Evolutionary conservation across 495 filamentous ascomycete genomes (phyloP).

Genomic region (Penicillium manginii): DNA sequence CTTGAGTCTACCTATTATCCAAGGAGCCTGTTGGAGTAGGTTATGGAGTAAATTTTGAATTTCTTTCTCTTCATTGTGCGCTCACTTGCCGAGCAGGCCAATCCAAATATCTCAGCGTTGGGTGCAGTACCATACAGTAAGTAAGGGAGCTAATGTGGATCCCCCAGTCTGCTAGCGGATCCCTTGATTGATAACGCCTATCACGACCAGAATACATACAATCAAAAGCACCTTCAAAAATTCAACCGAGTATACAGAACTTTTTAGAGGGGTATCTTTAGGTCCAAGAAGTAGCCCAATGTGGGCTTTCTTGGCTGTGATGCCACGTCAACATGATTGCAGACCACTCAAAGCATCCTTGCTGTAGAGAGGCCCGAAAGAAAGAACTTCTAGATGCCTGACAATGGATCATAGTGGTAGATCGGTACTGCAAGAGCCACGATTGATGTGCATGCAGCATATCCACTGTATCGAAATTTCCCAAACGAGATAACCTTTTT

Average conservation of each 20-base stretch:
- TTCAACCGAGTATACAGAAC: not conserved
- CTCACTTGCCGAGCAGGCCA: not conserved
- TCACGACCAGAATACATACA: not conserved
- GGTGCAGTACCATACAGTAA: constrained; percentile 2
- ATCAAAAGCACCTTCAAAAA: not conserved
- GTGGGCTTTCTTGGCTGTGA: constrained; percentile 1
- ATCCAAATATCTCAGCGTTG: not conserved
- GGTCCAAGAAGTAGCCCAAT: constrained; percentile 3
- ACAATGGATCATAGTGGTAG: constrained; percentile 14
- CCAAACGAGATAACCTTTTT: constrained; percentile 10
- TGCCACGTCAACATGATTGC: constrained; percentile 23
- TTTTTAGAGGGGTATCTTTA: constrained; percentile 15
- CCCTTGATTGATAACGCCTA: constrained; percentile 28
- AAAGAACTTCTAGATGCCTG: constrained; percentile 13
- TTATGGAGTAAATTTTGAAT: not conserved
- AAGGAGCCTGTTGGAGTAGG: not conserved
- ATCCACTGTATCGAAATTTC: not conserved
- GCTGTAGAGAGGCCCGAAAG: constrained; percentile 14
- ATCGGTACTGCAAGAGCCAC: constrained; percentile 2
- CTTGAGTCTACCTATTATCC: not conserved
- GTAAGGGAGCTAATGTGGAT: constrained; percentile 17
- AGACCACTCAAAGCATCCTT: constrained; percentile 17
- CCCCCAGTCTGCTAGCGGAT: constrained; percentile 5
- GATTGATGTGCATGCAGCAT: not conserved
- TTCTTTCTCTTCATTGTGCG: constrained; percentile 6